These are phyloP conservation scores for Hericium coralloides DNA, from an alignment of 768 basidiomycete genomes.

Conservation along the genomic window DNA sequence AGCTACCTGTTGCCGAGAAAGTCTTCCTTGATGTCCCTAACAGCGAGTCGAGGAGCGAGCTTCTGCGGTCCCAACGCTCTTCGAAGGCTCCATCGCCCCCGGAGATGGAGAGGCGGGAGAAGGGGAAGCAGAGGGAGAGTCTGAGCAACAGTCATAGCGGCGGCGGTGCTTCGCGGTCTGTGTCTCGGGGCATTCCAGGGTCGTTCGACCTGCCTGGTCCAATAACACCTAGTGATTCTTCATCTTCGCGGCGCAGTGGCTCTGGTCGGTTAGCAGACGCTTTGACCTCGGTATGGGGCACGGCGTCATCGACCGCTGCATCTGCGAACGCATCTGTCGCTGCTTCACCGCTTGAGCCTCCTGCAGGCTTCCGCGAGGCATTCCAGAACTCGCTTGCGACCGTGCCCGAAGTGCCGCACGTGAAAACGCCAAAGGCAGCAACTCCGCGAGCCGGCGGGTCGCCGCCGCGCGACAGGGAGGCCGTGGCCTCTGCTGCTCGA, in stretches of 20 bases:
- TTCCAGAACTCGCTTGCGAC: conserved; percentile 17
- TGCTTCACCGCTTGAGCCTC: conserved; percentile 21
- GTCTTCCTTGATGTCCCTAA: conserved; percentile 22
- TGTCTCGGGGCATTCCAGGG: conserved; percentile 14
- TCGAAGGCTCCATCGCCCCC: conserved; percentile 10
- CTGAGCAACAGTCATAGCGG: background rate
- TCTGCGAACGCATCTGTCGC: conserved; percentile 9
- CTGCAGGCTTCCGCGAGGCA: conserved; percentile 16
- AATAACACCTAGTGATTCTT: conserved; percentile 20
- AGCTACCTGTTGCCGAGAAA: conserved; percentile 18
- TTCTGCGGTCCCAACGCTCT: conserved; percentile 17
- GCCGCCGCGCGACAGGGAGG: background rate
- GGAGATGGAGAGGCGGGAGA: conserved; percentile 12
- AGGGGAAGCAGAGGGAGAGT: conserved; percentile 20
- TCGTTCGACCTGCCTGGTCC: conserved; percentile 26
- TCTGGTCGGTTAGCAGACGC: conserved; percentile 32
- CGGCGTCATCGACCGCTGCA: conserved; percentile 7
- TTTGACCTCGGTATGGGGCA: conserved; percentile 43
- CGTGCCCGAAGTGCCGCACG: conserved; percentile 7
- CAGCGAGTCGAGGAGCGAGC: background rate
- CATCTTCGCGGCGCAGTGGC: conserved; percentile 29
- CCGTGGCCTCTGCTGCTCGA: too few relatives aligned
- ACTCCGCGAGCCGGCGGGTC: conserved; percentile 8
- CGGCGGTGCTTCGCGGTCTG: conserved; percentile 4
- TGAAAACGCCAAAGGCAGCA: conserved; percentile 12